Evolutionary conservation across 768 basidiomycete species (phyloP), one percentile per base, ranked within the genome.

Genomic region (Cystofilobasidium ferigula): DNA sequence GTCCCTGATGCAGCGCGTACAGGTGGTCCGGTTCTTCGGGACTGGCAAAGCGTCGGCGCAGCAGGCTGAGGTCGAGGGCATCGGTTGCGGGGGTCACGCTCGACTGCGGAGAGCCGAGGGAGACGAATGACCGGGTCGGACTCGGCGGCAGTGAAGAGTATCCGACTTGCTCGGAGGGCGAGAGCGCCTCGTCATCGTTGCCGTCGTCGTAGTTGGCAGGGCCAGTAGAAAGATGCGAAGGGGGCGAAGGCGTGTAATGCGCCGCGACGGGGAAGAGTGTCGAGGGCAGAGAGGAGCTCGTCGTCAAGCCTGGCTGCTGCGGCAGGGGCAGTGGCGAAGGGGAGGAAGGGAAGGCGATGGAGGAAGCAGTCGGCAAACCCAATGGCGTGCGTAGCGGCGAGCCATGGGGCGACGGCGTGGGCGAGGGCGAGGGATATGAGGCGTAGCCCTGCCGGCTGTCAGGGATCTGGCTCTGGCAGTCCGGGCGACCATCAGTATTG

Each of bases 61-160:
- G 53, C n/a, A 53, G 30, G 51, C 48, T 60, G 60, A 67, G 51
- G 53, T 67, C 65, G 24, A 67, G 65, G 28, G 20, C 30, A 28
- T 54, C 30, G 51, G 40, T 20, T 42, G 40, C 10, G 40, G 28
- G 26, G 24, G 57, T 36, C 16, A 26, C 30, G 24, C 20, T 10
- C 9, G 43, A n/a, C 22, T 42, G 14, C 18, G 65, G 65, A 2
- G 51, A 54, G 6, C 40, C 12, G 4, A 61, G 59, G 12, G 51
- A 38, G 14, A 42, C 36, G 53, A 67, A 67, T 0, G 53, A 54
- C 26, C 60, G 26, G 1, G 65, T 67, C 7, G 65, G 65, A 13
- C 47, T 53, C 10, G 65, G 58, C 32, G 65, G 65, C 1, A 67
- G 42, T 16, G 65, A 67, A 20, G 65, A 67, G 36, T 67, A 67